Conservation (phyloP, 1,139 yeast species). For the Candida sanyaensis region DNA sequence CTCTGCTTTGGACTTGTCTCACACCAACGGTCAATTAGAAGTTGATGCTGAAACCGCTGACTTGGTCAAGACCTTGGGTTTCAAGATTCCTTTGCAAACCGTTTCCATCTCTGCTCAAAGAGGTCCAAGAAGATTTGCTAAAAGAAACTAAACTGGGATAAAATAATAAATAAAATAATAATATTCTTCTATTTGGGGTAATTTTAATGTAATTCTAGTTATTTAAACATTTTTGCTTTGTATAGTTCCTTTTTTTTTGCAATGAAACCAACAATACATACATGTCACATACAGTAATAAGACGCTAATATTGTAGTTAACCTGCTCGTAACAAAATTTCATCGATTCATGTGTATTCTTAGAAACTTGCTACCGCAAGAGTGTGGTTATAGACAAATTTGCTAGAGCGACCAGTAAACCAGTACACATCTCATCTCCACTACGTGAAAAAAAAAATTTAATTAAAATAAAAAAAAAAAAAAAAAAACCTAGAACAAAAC, state of each 20-base stretch:
- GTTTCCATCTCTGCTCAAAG: conserved; percentile 92
- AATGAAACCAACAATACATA: background rate
- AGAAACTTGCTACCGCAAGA: no score
- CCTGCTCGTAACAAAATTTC: no score
- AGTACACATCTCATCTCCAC: no score
- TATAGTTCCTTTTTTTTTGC: conserved; percentile 1
- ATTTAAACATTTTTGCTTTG: conserved; percentile 3
- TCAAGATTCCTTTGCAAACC: conserved; percentile 91
- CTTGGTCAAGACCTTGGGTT: conserved; percentile 94
- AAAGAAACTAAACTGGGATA: conserved; percentile 66
- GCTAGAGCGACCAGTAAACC: no score
- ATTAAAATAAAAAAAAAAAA: background rate
- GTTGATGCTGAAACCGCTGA: conserved; percentile 98
- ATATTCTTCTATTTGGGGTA: conserved; percentile 3
- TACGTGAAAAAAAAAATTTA: no score
- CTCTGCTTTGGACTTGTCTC: conserved; percentile 98
- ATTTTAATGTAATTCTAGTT: conserved; percentile 6
- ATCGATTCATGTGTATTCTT: no score
- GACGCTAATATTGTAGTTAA: no score
- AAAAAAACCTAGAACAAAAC: background rate
- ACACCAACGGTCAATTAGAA: conserved; percentile 95
- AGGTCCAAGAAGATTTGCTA: conserved; percentile 93
- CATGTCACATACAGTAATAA: conserved; percentile 1
- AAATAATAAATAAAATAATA: background rate
- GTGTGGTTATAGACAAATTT: no score